These are phyloP conservation scores for Kodamaea ohmeri DNA, from an alignment of 1,139 yeast species.

Conservation along the genomic window DNA sequence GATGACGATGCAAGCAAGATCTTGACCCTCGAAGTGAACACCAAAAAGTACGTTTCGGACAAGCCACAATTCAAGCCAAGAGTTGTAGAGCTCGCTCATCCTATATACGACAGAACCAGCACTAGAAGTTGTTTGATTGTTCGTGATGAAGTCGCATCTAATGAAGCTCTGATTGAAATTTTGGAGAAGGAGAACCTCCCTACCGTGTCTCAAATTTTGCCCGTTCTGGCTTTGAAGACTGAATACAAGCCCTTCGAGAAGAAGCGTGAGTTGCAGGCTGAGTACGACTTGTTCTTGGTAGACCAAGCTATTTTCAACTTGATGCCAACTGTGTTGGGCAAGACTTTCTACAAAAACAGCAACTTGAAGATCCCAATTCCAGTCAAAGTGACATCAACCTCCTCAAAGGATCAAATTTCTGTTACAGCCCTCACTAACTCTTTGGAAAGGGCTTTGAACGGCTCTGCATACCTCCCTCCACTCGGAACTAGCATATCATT, in stretches of 20 bases:
- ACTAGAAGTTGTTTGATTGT: constrained; percentile 69
- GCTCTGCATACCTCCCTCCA: constrained; percentile 67
- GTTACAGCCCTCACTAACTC: constrained; percentile 55
- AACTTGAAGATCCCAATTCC: constrained; percentile 70
- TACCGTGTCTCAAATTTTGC: constrained; percentile 46
- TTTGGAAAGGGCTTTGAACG: constrained; percentile 54
- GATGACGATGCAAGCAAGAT: constrained; percentile 54
- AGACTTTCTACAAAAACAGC: constrained; percentile 59
- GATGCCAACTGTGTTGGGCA: constrained; percentile 81
- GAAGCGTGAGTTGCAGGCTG: constrained; percentile 59
- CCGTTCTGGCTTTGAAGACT: constrained; percentile 59
- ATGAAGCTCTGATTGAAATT: constrained; percentile 55
- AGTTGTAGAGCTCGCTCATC: constrained; percentile 52
- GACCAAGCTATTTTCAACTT: constrained; percentile 80
- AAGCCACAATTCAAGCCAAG: constrained; percentile 74
- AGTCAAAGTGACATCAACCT: constrained; percentile 47
- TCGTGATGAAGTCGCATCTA: constrained; percentile 62
- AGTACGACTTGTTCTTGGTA: constrained; percentile 71
- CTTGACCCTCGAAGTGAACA: constrained; percentile 58
- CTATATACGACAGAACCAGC: constrained; percentile 44
- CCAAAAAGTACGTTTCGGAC: constrained; percentile 60
- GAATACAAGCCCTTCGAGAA: constrained; percentile 69
- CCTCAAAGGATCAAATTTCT: constrained; percentile 45
- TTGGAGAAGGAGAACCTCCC: constrained; percentile 56
- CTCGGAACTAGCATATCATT: constrained; percentile 69